Conservation (phyloP, 2,329 filamentous ascomycete species). For the Neofusicoccum kwambonambiense region DNA sequence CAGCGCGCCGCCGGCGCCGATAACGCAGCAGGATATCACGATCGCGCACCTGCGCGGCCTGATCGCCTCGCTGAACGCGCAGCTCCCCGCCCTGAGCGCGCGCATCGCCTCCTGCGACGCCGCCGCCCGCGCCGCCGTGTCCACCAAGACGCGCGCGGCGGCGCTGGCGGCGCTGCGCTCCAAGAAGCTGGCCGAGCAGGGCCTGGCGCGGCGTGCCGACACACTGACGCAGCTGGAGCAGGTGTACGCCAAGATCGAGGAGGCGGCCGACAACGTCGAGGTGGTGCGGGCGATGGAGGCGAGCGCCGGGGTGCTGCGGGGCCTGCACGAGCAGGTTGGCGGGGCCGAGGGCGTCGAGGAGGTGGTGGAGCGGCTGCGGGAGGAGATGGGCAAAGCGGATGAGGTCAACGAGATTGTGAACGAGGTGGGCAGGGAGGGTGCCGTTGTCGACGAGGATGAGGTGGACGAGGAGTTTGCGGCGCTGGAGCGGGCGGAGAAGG, state of each 20-base stretch:
- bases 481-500: slow-evolving; percentile 68
- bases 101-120: slow-evolving; percentile 51
- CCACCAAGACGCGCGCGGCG: slow-evolving; percentile 57
- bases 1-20: slow-evolving; percentile 40
- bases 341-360: slow-evolving; percentile 72
- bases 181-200: slow-evolving; percentile 77
- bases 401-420: slow-evolving; percentile 77
- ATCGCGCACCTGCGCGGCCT: slow-evolving; percentile 79
- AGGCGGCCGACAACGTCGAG: slow-evolving; percentile 80
- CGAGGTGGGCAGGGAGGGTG: slow-evolving; percentile 46
- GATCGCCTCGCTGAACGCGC: slow-evolving; percentile 63
- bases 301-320: slow-evolving; percentile 69
- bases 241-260: slow-evolving; percentile 77
- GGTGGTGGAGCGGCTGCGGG: slow-evolving; percentile 71
- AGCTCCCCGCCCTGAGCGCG: slow-evolving; percentile 63
- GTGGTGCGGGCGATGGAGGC: slow-evolving; percentile 80
- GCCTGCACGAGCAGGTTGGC: slow-evolving; percentile 74
- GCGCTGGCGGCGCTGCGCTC: slow-evolving; percentile 77
- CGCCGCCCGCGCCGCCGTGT: slow-evolving; percentile 68
- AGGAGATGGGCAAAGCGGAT: slow-evolving; percentile 72
- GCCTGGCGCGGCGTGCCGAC: slow-evolving; percentile 67
- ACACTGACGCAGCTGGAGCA: slow-evolving; percentile 80
- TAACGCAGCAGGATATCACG: slow-evolving; percentile 76
- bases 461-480: slow-evolving; percentile 84
- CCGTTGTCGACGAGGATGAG: slow-evolving; percentile 70